These are phyloP conservation scores for Botryosphaeria dothidea DNA, from an alignment of 2,329 filamentous ascomycete species.

Conservation along the genomic window DNA sequence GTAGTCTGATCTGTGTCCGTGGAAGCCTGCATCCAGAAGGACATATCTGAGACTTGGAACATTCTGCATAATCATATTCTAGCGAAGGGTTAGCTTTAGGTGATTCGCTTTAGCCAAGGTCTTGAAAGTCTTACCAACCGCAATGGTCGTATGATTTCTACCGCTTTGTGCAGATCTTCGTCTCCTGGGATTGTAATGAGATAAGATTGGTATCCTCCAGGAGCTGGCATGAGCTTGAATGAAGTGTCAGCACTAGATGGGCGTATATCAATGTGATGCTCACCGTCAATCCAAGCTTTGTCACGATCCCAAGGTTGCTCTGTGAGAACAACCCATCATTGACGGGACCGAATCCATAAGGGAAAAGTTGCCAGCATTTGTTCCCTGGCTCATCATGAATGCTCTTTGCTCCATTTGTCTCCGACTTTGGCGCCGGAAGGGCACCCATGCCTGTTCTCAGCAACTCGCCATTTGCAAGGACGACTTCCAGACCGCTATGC, in stretches of 20 bases:
- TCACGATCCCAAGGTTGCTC: constrained; percentile 37
- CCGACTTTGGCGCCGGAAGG: constrained; percentile 30
- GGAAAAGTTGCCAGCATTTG: constrained; percentile 35
- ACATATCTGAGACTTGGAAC: constrained; percentile 45
- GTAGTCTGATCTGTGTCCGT: constrained; percentile 38
- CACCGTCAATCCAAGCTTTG: constrained; percentile 53
- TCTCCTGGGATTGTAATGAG: constrained; percentile 50
- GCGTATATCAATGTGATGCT: neutral
- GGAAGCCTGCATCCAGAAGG: constrained; percentile 43
- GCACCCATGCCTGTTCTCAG: constrained; percentile 46
- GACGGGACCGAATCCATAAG: constrained; percentile 39
- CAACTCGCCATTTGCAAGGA: constrained; percentile 42
- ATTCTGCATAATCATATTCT: constrained; percentile 46
- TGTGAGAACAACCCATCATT: constrained; percentile 40
- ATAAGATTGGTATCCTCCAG: constrained; percentile 49
- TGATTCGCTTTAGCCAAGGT: neutral
- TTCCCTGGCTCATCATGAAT: constrained; percentile 23
- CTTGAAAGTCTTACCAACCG: neutral
- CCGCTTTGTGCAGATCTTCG: constrained; percentile 50
- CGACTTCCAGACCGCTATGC: constrained; percentile 47
- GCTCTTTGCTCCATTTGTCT: constrained; percentile 18
- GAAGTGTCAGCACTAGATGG: too few relatives aligned
- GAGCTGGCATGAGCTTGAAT: constrained; percentile 52
- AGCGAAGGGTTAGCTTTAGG: neutral
- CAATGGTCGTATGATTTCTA: constrained; percentile 53